Evolutionary conservation across 2,329 filamentous ascomycete genomes (phyloP).

Genomic region (Xylariaceae sp.): DNA sequence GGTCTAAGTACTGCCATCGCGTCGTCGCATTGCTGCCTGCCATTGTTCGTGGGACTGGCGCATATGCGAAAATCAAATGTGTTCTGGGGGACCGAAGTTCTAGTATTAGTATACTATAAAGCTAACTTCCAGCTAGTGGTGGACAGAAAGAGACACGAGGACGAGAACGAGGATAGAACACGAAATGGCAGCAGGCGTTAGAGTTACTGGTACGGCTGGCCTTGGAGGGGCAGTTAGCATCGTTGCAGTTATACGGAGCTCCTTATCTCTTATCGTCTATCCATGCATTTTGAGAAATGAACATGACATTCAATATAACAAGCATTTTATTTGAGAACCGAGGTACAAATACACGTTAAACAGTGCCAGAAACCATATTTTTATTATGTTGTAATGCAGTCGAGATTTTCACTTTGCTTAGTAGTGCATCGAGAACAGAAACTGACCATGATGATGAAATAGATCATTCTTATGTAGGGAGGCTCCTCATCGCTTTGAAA

Average conservation of each 20-base stretch:
- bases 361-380: background rate
- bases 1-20: slow-evolving; percentile 81
- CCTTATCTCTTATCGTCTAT: slow-evolving; percentile 14
- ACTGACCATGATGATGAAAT: too few relatives aligned
- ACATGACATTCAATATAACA: background rate
- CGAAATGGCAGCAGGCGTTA: too few relatives aligned
- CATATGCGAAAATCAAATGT: too few relatives aligned
- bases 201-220: too few relatives aligned
- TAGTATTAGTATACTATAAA: background rate
- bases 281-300: background rate
- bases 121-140: too few relatives aligned
- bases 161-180: too few relatives aligned
- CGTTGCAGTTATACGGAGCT: background rate
- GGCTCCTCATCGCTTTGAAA: too few relatives aligned
- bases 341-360: background rate
- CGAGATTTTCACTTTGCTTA: background rate
- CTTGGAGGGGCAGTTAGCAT: background rate
- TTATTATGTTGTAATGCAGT: background rate
- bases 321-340: background rate
- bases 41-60: background rate
- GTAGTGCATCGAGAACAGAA: background rate
- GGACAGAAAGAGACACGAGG: too few relatives aligned
- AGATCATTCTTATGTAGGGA: too few relatives aligned
- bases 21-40: slow-evolving; percentile 26
- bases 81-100: background rate